A percentile compares a stretch with the other conserved stretches of the same genome.
Evolutionary conservation across 2,329 filamentous ascomycete genomes (phyloP).

Genomic region (Chalaropsis ovoidea): DNA sequence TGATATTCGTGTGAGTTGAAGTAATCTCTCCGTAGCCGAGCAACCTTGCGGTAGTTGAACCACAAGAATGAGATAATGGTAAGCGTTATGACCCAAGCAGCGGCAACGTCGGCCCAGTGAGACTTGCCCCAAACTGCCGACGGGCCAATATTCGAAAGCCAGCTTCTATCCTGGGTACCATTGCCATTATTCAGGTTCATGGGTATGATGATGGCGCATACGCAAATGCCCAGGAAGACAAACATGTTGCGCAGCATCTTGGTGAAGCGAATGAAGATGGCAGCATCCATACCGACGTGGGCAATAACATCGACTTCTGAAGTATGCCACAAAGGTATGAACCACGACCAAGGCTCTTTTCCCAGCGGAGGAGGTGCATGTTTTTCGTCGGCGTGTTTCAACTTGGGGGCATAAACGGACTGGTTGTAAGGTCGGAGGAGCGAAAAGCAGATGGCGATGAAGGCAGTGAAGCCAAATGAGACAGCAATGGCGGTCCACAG

Average conservation of each 20-base stretch:
- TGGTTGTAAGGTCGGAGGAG: conserved; percentile 83
- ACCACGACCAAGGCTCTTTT: conserved; percentile 81
- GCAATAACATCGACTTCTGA: conserved; percentile 67
- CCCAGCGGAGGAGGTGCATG: conserved; percentile 80
- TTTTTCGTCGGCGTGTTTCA: conserved; percentile 84
- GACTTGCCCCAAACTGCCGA: conserved; percentile 42
- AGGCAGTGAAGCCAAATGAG: conserved; percentile 62
- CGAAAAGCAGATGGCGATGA: conserved; percentile 73
- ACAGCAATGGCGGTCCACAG: conserved; percentile 71
- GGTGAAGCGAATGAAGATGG: conserved; percentile 77
- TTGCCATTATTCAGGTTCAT: conserved; percentile 50
- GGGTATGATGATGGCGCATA: conserved; percentile 69
- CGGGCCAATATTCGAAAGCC: conserved; percentile 53
- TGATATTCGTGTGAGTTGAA: conserved; percentile 84
- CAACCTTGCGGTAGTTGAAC: conserved; percentile 74
- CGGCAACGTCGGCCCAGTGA: conserved; percentile 51
- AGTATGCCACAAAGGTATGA: conserved; percentile 65
- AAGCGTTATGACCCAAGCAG: conserved; percentile 59
- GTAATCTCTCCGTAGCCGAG: conserved; percentile 61
- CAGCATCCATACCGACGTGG: conserved; percentile 83
- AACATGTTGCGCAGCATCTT: conserved; percentile 93
- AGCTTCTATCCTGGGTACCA: conserved; percentile 30
- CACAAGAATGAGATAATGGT: conserved; percentile 73
- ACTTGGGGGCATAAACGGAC: conserved; percentile 85
- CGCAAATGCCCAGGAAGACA: conserved; percentile 57